These are phyloP conservation scores for Cladosporium sp. DNA, from an alignment of 2,329 filamentous ascomycete species.

Conservation along the genomic window DNA sequence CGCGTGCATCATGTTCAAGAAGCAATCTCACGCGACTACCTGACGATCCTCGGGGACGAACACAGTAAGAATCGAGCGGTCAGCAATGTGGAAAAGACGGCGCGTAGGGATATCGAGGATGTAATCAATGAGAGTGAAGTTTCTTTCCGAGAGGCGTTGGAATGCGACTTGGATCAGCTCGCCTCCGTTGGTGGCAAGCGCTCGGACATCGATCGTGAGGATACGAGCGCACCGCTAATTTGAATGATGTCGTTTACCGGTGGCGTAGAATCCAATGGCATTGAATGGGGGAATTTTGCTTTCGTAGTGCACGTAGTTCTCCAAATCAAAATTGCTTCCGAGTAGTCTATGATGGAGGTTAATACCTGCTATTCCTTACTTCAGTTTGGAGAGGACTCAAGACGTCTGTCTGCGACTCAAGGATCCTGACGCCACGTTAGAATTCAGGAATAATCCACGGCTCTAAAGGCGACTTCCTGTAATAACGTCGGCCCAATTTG, in stretches of 20 bases:
- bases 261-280: too few species aligned
- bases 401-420: too few species aligned
- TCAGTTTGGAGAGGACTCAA: too few species aligned
- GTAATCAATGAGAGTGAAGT: constrained; percentile 14
- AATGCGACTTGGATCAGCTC: constrained; percentile 17
- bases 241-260: background rate
- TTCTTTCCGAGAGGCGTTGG: constrained; percentile 15
- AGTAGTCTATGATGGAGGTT: too few species aligned
- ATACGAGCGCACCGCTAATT: background rate
- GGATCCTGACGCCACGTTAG: too few species aligned
- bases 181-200: background rate
- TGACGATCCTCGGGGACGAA: constrained; percentile 26
- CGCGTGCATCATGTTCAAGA: constrained; percentile 40
- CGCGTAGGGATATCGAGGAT: constrained; percentile 18
- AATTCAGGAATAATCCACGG: too few species aligned
- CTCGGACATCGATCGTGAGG: constrained; percentile 10
- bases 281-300: too few species aligned
- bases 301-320: too few species aligned
- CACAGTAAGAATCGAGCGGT: constrained; percentile 13
- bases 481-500: too few species aligned
- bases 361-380: too few species aligned
- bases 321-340: too few species aligned
- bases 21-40: constrained; percentile 34
- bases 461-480: too few species aligned
- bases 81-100: constrained; percentile 17